These are phyloP conservation scores for Penicillium pancosmium DNA, from an alignment of 495 filamentous ascomycete species.

Conservation along the genomic window DNA sequence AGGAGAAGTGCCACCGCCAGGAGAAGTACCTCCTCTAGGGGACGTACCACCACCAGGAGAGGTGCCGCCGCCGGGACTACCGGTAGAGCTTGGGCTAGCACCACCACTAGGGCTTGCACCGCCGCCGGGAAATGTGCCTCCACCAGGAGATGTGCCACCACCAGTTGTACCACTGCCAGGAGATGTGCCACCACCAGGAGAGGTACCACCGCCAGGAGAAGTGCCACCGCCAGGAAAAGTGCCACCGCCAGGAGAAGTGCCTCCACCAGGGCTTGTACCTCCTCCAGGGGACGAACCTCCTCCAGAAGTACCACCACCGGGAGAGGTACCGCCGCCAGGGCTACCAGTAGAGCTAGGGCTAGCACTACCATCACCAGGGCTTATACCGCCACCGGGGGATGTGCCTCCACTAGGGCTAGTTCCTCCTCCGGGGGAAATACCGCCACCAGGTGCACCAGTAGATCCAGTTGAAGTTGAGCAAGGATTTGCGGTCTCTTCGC, in stretches of 20 bases:
- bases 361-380: conserved; percentile 4
- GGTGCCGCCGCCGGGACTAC: conserved; percentile 3
- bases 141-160: conserved; percentile 6
- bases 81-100: not conserved
- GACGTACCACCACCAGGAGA: not conserved
- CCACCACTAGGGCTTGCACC: conserved; percentile 6
- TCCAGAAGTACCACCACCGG: conserved; percentile 1
- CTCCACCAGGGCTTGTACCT: not conserved
- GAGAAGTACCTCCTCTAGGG: conserved; percentile 7
- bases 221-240: conserved; percentile 4
- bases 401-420: conserved; percentile 6
- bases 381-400: conserved; percentile 4
- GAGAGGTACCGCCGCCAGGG: not conserved
- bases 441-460: conserved; percentile 9
- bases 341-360: no score
- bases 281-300: no score
- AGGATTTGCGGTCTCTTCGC: conserved; percentile 1
- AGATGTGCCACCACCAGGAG: no score
- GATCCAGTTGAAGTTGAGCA: not conserved
- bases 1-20: conserved; percentile 12
- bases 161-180: conserved; percentile 1
- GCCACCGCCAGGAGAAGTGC: conserved; percentile 3
- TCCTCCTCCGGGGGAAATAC: conserved; percentile 7
- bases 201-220: not conserved
- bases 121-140: conserved; percentile 5